Base-by-base conservation (phyloP, 139 green algal species). In the Eudorina sp. region DNA sequence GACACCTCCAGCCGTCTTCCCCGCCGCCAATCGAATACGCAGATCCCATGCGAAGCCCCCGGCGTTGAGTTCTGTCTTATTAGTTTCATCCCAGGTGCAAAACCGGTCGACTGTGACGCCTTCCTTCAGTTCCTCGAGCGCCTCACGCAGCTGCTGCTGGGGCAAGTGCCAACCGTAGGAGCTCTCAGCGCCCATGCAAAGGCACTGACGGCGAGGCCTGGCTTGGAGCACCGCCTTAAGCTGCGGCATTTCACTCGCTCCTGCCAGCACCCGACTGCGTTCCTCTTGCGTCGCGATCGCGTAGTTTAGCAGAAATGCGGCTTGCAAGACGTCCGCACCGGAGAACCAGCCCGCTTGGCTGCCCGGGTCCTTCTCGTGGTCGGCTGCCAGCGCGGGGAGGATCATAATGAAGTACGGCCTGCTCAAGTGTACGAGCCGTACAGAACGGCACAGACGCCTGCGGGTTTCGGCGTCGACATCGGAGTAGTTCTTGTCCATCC, bases 371-470 rank as follows among this genome's bases (percentile, higher is more conserved):
- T 9, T 79, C 34, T 79, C 70, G 38, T 58, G 34, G 16, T 79
- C 70, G 9, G 34, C 29, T 36, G 46, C 75, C 34, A 83, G 75
- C 4, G 34, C 13, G 0, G 48, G 48, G 21, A 83, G 31, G n/a
- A 83, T 19, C 31, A 48, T 45, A n/a, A 31, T 36, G 31, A 21
- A 31, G 75, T 83, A 83, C 41, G 75, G 27, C 16, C 51, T 16
- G 75, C 75, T 83, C n/a, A 68, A 21, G 19, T 83, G 75, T 18
- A 21, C 31, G n/a, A 83, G 75, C 21, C 75, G 75, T 16, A 83
- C 51, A 6, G 9, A 34, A 16, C 51, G 46, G n/a, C 75, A 83
- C 34, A 83, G 75, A 31, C 51, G 48, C 46, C 43, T n/a, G n/a
- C 74, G 74, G 21, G 21, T 29, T 18, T 7, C 1, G 29, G 14